Conservation (phyloP, 1,284 basidiomycete species). For the Taiwanofungus camphoratus region DNA sequence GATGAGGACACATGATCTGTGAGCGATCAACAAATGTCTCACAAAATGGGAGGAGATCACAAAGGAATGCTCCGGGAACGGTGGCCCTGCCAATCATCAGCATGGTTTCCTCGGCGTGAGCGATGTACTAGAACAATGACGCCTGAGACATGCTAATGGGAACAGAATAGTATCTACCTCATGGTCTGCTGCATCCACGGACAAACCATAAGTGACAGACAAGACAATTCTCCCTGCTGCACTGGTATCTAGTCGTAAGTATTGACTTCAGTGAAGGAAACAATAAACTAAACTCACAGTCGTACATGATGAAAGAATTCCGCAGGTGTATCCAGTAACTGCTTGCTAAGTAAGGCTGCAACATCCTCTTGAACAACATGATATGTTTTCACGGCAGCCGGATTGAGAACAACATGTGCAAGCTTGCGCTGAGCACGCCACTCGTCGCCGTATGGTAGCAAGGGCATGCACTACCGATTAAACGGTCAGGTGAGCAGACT, state of each 20-base stretch:
- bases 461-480: neutral
- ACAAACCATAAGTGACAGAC: neutral
- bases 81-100: slow-evolving; percentile 17
- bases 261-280: no score
- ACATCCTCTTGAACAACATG: neutral
- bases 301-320: neutral
- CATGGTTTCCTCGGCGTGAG: slow-evolving; percentile 23
- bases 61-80: slow-evolving; percentile 26
- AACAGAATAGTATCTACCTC: neutral
- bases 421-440: slow-evolving; percentile 1
- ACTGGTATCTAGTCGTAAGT: neutral
- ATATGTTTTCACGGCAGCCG: neutral
- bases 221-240: neutral
- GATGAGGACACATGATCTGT: neutral
- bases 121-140: slow-evolving; percentile 13
- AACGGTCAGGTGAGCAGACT: neutral
- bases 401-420: neutral
- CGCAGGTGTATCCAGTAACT: neutral
- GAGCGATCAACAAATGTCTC: neutral
- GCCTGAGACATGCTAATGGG: neutral
- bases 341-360: neutral
- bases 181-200: neutral
- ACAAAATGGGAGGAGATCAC: slow-evolving; percentile 26
- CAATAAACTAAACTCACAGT: neutral
- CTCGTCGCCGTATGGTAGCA: neutral